Evolutionary conservation across 768 basidiomycete genomes (phyloP), one percentile per base, ranked within the genome.

Genomic region (Leucocoprinus sp.): DNA sequence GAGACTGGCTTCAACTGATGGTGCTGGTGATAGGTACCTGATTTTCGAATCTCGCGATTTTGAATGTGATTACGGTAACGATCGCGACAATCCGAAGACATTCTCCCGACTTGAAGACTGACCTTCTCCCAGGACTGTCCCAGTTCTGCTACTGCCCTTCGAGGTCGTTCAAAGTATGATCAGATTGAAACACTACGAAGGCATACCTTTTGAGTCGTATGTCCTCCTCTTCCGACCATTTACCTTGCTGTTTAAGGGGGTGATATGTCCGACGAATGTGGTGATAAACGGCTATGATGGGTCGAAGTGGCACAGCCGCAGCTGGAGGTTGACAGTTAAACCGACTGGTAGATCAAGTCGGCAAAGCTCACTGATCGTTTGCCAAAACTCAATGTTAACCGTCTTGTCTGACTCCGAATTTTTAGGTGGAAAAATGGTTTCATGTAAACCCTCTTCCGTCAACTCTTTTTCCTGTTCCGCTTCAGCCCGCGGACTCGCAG

Each of bases 111-210:
- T 15, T 70, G 59, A 34, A 63, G 63, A 55, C 82, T 79, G 35
- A 92, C 74, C 55, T 80, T 84, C 63, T 87, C 83, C 89, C 89
- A 92, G 56, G 80, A 76, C 51, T 84, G 82, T 11, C 89, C 89
- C 19, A 80, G 61, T 38, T 79, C 73, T 5, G 60, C 58, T 14
- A 92, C 81, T 18, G 85, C 84, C 45, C 89, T 91, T 48, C 24
- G 41, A 50, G 39, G 18, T 8, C 8, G 21, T 23, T 33, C 17
- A 42, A 17, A 22, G 24, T 26, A 14, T 22, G 31, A 36, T 8
- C 15, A 35, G 18, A 18, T 29, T 36, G 34, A 23, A 24, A 12
- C 15, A 42, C 12, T 14, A 19, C 29, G 37, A 38, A 7, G 9
- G 65, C 78, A 51, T 55, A 88, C 88, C 73, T 70, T 58, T 70